These are phyloP conservation scores for Huntiella decipiens DNA, from an alignment of 2,329 filamentous ascomycete species.

Conservation along the genomic window DNA sequence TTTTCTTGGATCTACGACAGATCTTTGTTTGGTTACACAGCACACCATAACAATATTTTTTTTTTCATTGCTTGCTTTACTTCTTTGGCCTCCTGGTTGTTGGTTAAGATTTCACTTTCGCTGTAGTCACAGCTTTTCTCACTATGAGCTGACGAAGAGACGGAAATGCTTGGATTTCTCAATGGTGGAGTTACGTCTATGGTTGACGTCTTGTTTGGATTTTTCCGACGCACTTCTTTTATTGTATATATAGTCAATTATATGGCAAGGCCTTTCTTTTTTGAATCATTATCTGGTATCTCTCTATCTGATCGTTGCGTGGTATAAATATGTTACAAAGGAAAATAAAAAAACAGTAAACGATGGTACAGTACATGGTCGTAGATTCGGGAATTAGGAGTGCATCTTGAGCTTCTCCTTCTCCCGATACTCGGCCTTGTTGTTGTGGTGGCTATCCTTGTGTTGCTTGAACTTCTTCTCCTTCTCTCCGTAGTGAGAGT, in stretches of 20 bases:
- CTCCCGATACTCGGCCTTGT: constrained; percentile 1
- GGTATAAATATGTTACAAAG: no score
- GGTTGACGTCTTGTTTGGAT: no score
- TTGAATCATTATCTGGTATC: not conserved
- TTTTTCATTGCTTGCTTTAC: constrained; percentile 1
- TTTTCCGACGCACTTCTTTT: no score
- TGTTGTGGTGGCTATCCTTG: no score
- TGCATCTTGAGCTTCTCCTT: constrained; percentile 1
- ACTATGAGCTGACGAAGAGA: no score
- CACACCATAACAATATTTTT: constrained; percentile 7
- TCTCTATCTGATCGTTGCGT: no score
- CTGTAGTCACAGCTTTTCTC: no score
- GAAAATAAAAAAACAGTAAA: not conserved
- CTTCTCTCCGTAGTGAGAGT: not conserved
- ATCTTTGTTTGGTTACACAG: constrained; percentile 12
- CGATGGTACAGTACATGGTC: not conserved
- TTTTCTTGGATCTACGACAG: constrained; percentile 7
- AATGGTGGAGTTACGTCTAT: no score
- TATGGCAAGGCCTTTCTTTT: not conserved
- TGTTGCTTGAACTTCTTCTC: not conserved
- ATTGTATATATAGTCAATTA: not conserved
- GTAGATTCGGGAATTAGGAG: not conserved
- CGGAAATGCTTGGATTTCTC: no score
- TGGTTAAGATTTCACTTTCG: no score
- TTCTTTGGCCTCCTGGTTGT: not conserved